Conservation (phyloP, 140 eudicot species). For the Flaveria floridana region DNA sequence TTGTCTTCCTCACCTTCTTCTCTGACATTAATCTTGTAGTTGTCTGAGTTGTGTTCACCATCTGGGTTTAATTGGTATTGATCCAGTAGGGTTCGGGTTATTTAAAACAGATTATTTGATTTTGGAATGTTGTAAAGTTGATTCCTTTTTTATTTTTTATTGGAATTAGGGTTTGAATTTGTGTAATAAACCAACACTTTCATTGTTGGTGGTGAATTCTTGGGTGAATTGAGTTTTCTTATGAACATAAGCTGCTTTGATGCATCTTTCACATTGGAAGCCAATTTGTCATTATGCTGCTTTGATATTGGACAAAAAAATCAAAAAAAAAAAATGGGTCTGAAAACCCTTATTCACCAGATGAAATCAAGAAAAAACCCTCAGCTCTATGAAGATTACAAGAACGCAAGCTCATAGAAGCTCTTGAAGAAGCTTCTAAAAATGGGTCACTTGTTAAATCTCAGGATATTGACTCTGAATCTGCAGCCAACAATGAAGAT, state of each 20-base stretch:
- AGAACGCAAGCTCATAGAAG: constrained; percentile 86
- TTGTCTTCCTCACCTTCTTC: too few species aligned
- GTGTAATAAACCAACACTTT: constrained; percentile 31
- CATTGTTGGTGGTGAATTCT: neutral
- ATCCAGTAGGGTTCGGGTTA: constrained; percentile 8
- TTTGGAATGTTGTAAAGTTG: constrained; percentile 37
- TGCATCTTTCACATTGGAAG: constrained; percentile 98
- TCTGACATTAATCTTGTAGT: too few species aligned
- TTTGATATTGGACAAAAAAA: constrained; percentile 73
- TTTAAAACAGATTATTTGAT: neutral
- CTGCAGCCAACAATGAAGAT: too few species aligned
- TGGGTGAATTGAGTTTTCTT: constrained; percentile 14
- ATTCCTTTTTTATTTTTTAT: constrained; percentile 36
- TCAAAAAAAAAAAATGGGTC: constrained; percentile 73
- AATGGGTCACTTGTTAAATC: too few species aligned
- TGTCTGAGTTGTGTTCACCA: constrained; percentile 18
- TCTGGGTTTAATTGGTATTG: constrained; percentile 19
- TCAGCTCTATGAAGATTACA: constrained; percentile 63
- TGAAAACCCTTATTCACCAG: constrained; percentile 37
- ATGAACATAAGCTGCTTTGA: constrained; percentile 43
- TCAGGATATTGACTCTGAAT: too few species aligned
- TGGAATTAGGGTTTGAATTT: constrained; percentile 44
- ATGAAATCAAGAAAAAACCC: constrained; percentile 29
- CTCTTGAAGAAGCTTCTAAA: constrained; percentile 88
- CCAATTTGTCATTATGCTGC: constrained; percentile 89